Conservation (phyloP, 148 eudicot species). For the Heliamphora exappendiculata region DNA sequence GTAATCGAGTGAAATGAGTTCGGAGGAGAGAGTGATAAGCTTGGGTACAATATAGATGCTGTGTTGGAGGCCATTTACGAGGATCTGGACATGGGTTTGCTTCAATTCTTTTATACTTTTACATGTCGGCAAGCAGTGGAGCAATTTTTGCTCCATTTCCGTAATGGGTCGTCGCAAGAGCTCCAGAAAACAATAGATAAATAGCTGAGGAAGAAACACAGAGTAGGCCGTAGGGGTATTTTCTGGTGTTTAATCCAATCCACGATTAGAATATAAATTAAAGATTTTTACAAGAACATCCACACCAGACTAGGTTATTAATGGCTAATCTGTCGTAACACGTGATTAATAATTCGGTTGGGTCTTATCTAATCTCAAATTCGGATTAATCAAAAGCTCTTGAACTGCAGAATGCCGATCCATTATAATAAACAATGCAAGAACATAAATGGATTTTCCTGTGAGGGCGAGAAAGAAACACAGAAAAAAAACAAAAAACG, state of each 20-base stretch:
- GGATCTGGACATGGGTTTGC: conserved; percentile 27
- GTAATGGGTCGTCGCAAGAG: not conserved
- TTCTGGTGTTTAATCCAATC: too few relatives aligned
- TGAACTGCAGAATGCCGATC: too few relatives aligned
- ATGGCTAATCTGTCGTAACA: too few relatives aligned
- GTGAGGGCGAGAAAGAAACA: too few relatives aligned
- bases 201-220: not conserved
- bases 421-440: too few relatives aligned
- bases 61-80: conserved; percentile 25
- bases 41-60: conserved; percentile 21
- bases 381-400: too few relatives aligned
- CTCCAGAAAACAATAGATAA: not conserved
- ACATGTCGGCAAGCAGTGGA: conserved; percentile 17
- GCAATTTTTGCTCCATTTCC: conserved; percentile 20
- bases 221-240: not conserved
- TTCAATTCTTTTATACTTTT: conserved; percentile 18
- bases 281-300: too few relatives aligned
- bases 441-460: too few relatives aligned
- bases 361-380: too few relatives aligned
- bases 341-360: too few relatives aligned
- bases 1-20: conserved; percentile 26
- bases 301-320: too few relatives aligned
- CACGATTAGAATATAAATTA: not conserved
- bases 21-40: conserved; percentile 19
- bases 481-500: too few relatives aligned